phyloP scores from a whole-genome alignment of 306 rosid genomes.

The Malus asiatica region DNA sequence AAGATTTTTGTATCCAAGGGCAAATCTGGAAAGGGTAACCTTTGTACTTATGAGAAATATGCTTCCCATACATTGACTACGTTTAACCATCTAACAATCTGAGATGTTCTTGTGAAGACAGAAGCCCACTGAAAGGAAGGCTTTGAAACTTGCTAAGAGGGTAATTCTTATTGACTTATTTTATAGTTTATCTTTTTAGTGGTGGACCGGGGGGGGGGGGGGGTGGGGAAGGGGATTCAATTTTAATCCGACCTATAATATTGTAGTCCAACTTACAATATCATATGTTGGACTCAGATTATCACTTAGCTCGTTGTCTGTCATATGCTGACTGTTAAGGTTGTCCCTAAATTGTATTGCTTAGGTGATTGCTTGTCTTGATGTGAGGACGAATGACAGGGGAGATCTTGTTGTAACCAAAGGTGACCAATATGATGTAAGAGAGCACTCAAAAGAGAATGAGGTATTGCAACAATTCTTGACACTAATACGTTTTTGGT shows the following conservation, averaged over 20 bases:
- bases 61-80: conserved; percentile 16
- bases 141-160: conserved; percentile 83
- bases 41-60: conserved; percentile 18
- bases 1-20: conserved; percentile 78
- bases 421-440: conserved; percentile 95
- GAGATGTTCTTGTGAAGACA: conserved; percentile 60
- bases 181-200: not conserved
- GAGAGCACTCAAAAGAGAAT: conserved; percentile 79
- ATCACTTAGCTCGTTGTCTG: not conserved
- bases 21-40: conserved; percentile 58
- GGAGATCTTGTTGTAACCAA: conserved; percentile 99
- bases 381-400: conserved; percentile 84
- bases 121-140: conserved; percentile 65
- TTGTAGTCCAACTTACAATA: not conserved
- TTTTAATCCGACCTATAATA: not conserved
- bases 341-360: conserved; percentile 1
- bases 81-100: conserved; percentile 32
- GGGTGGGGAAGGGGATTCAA: not conserved
- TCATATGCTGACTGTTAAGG: not conserved
- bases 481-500: not conserved
- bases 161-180: conserved; percentile 28
- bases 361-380: conserved; percentile 97
- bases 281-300: not conserved
- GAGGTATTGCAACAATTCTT: conserved; percentile 51
- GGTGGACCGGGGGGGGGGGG: too few relatives aligned